A percentile compares a stretch with the other conserved stretches of the same genome.
phyloP scores from a whole-genome alignment of 352 stramenopile species.

The Discostella stelligera region DNA sequence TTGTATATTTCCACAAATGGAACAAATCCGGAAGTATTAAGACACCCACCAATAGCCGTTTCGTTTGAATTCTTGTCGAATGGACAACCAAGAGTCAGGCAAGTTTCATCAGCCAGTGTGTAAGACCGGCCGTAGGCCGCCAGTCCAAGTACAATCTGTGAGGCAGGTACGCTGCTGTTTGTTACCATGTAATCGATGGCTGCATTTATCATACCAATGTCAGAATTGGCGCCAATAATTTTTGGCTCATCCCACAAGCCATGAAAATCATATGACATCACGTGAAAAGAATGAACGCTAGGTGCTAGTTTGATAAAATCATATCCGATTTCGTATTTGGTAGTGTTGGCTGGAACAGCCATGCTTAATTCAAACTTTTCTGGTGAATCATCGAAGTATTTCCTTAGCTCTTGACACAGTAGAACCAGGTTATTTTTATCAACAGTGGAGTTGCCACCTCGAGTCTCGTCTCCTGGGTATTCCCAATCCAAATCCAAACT shows the following conservation, averaged over 20 bases:
- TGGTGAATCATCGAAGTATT: slow-evolving; percentile 55
- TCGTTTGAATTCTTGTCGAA: slow-evolving; percentile 52
- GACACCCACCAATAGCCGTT: slow-evolving; percentile 53
- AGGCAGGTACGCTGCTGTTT: slow-evolving; percentile 42
- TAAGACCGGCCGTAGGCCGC: slow-evolving; percentile 57
- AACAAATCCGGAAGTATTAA: slow-evolving; percentile 56
- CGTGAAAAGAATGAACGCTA: slow-evolving; percentile 56
- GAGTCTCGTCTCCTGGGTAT: slow-evolving; percentile 48
- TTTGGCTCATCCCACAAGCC: slow-evolving; percentile 53
- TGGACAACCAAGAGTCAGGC: slow-evolving; percentile 44
- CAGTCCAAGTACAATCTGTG: slow-evolving; percentile 53
- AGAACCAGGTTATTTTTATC: slow-evolving; percentile 55
- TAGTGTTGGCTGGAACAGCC: slow-evolving; percentile 46
- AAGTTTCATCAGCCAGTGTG: slow-evolving; percentile 52
- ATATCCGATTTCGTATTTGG: slow-evolving; percentile 43
- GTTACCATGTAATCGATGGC: slow-evolving; percentile 59
- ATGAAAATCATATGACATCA: slow-evolving; percentile 64
- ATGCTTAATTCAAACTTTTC: slow-evolving; percentile 64
- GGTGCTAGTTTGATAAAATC: slow-evolving; percentile 48
- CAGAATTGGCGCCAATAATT: slow-evolving; percentile 52
- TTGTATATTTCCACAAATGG: slow-evolving; percentile 61
- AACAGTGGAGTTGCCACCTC: slow-evolving; percentile 44
- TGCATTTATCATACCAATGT: slow-evolving; percentile 48
- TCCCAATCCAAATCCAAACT: slow-evolving; percentile 38
- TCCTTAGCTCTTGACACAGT: slow-evolving; percentile 50